Evolutionary conservation across 768 basidiomycete species (phyloP), one percentile per base, ranked within the genome.

Genomic region (Paxillus involutus): DNA sequence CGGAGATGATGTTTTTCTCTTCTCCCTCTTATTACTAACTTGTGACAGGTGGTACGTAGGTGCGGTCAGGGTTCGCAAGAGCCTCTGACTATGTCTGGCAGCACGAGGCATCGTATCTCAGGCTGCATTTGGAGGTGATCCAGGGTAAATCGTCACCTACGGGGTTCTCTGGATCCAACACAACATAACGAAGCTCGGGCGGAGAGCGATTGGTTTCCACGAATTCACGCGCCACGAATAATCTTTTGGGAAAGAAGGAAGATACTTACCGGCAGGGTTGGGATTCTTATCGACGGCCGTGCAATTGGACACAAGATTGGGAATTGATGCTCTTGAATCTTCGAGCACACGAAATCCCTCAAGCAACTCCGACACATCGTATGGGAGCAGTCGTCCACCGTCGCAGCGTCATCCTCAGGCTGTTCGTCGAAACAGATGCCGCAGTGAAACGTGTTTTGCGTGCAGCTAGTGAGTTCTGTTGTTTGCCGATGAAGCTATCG

Each of bases 231-330:
- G 3, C 21, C 21, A 21, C 21, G 21, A 21, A 21, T 21, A 6
- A 16, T 19, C 19, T 12, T 12, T 9, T n/a, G 29, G 24, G 26
- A 16, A 11, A 7, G 21, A 21, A 40, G 21, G 4, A 12, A 13
- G 39, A 35, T 45, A 54, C 74, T 57, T 63, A 75, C 76, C 69
- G 41, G 68, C 66, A 16, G 71, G 70, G 11, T 63, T 60, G 13
- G 36, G 14, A 10, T 57, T 54, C 14, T 63, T 53, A 11, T 57
- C 61, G 32, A 68, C 62, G 16, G 71, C 64, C 12, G 71, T 66
- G 54, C 87, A 88, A 77, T 59, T 1, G 86, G 87, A 64, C 86
- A 88, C 13, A n/a, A n/a, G n/a, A n/a, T 78, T 61, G 86, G 86
- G 47, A 78, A 86, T 11, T 75, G 76, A 50, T 75, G 76, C 39